Evolutionary conservation across 2,329 filamentous ascomycete genomes (phyloP).

Genomic region (Fusarium napiforme): DNA sequence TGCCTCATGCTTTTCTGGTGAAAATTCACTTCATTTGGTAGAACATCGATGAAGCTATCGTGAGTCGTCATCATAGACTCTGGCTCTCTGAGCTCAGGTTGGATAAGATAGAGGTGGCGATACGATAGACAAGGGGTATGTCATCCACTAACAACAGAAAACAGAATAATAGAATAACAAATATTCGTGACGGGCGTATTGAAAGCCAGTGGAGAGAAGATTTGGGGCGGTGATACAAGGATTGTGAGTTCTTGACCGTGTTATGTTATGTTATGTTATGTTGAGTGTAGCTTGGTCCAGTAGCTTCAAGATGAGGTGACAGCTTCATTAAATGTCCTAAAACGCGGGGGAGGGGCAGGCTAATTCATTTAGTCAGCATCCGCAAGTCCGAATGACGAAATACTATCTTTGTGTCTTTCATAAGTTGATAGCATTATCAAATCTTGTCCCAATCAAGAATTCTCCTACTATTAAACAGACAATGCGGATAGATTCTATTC

Average conservation of each 20-base stretch:
- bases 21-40: constrained; percentile 33
- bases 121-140: neutral
- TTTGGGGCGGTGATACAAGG: neutral
- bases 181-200: no score
- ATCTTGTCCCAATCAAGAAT: neutral
- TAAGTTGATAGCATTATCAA: neutral
- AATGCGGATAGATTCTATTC: no score
- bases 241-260: neutral
- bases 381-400: constrained; percentile 38
- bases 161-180: rapidly evolving
- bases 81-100: neutral
- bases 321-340: constrained; percentile 12
- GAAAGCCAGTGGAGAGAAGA: neutral
- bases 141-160: neutral
- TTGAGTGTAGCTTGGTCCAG: neutral
- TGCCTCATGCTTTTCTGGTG: neutral
- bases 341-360: constrained; percentile 32
- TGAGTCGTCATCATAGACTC: constrained; percentile 16
- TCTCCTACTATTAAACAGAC: no score
- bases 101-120: neutral
- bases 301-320: constrained; percentile 25
- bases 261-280: neutral
- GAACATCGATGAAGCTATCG: constrained; percentile 12
- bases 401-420: neutral
- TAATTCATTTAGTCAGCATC: constrained; percentile 38